phyloP scores from a whole-genome alignment of 352 stramenopile species.

The Phytophthora quininea region DNA sequence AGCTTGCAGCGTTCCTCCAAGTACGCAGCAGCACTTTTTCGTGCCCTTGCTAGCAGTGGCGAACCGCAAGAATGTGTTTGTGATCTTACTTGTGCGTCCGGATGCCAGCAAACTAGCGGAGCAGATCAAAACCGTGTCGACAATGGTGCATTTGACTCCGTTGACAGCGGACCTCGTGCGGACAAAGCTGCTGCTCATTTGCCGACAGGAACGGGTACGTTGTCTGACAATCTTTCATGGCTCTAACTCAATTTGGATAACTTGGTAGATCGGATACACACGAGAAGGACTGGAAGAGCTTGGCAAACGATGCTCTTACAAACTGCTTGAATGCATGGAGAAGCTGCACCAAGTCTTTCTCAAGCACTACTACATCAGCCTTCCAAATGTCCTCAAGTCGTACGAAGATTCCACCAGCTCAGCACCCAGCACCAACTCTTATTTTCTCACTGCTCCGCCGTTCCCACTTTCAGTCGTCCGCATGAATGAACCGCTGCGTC shows the following conservation, averaged over 20 bases:
- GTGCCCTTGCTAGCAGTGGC: conserved; percentile 47
- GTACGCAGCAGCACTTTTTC: conserved; percentile 70
- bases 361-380: conserved; percentile 55
- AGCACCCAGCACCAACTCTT: neutral
- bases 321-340: conserved; percentile 49
- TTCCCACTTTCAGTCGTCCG: conserved; percentile 65
- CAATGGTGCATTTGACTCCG: conserved; percentile 44
- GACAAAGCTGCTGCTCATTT: conserved; percentile 62
- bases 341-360: conserved; percentile 58
- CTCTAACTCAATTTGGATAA: neutral
- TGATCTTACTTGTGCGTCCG: conserved; percentile 56
- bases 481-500: conserved; percentile 62
- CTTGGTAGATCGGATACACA: conserved; percentile 62
- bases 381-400: conserved; percentile 57
- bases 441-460: conserved; percentile 16
- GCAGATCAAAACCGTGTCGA: conserved; percentile 52
- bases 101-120: conserved; percentile 67
- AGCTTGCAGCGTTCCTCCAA: conserved; percentile 46
- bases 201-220: conserved; percentile 46
- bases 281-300: conserved; percentile 64
- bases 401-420: neutral
- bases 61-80: conserved; percentile 64
- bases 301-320: conserved; percentile 31
- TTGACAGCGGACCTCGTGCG: conserved; percentile 54
- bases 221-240: neutral